These are phyloP conservation scores for Euclidium syriacum DNA, from an alignment of 345 rosid species.

Conservation along the genomic window DNA sequence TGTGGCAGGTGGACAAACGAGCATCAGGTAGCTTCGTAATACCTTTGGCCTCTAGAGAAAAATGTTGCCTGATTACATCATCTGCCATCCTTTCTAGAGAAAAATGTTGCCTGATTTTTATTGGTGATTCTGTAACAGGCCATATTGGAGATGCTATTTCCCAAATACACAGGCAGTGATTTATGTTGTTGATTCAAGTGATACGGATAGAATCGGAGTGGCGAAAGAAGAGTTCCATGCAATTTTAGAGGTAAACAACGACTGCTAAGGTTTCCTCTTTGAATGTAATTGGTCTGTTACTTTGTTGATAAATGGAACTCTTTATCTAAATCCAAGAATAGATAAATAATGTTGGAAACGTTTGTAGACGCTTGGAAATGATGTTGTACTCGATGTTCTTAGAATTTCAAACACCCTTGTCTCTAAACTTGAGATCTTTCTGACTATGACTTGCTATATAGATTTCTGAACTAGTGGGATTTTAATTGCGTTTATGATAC, in stretches of 20 bases:
- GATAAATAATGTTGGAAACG: too few relatives aligned
- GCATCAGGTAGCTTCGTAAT: conserved; percentile 57
- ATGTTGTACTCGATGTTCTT: too few relatives aligned
- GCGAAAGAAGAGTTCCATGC: conserved; percentile 66
- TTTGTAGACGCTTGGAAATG: too few relatives aligned
- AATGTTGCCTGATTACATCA: too few relatives aligned
- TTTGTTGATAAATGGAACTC: not conserved
- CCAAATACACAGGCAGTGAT: conserved; percentile 45
- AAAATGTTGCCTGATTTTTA: not conserved
- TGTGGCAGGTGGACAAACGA: conserved; percentile 58
- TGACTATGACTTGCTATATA: not conserved
- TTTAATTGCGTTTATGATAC: too few relatives aligned
- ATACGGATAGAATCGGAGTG: conserved; percentile 43
- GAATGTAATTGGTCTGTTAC: not conserved
- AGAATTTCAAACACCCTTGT: too few relatives aligned
- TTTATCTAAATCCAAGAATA: not conserved
- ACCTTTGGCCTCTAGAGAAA: too few relatives aligned
- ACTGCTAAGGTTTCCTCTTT: not conserved
- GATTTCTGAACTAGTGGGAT: too few relatives aligned
- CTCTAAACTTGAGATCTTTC: too few relatives aligned
- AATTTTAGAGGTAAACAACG: conserved; percentile 47
- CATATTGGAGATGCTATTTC: conserved; percentile 70
- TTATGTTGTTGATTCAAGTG: conserved; percentile 61
- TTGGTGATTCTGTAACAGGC: conserved; percentile 40
- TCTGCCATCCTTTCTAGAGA: too few relatives aligned